phyloP scores from a whole-genome alignment of 1,284 basidiomycete species.

The Ustilago shanxiensis region DNA sequence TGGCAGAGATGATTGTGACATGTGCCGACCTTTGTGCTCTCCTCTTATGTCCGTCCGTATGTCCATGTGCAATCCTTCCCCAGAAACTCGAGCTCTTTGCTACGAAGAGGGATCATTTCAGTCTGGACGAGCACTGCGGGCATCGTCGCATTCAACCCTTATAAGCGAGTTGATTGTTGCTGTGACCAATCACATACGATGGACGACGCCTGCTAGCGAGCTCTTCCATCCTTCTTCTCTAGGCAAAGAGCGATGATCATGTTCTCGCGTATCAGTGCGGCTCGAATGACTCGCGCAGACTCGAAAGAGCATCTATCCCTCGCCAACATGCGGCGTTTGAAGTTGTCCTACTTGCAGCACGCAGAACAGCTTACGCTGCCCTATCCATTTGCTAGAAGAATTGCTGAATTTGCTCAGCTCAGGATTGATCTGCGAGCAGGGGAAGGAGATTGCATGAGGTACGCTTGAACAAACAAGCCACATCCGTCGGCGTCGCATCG shows the following conservation, averaged over 20 bases:
- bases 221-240: background rate
- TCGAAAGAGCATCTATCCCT: constrained; percentile 12
- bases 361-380: background rate
- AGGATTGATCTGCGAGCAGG: background rate
- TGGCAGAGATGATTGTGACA: constrained; percentile 15
- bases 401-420: background rate
- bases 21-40: constrained; percentile 17
- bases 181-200: constrained; percentile 1
- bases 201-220: background rate
- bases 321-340: background rate
- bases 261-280: background rate
- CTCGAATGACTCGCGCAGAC: constrained; percentile 7
- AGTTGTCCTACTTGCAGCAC: background rate
- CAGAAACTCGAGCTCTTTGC: background rate
- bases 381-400: background rate
- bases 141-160: background rate
- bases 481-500: constrained; percentile 6
- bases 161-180: background rate
- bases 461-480: constrained; percentile 19
- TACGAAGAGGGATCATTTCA: background rate
- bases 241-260: background rate
- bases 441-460: background rate
- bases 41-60: background rate
- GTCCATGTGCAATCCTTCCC: background rate
- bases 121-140: background rate